phyloP scores from a whole-genome alignment of 495 filamentous ascomycete genomes.

The Xylaria scruposa region DNA sequence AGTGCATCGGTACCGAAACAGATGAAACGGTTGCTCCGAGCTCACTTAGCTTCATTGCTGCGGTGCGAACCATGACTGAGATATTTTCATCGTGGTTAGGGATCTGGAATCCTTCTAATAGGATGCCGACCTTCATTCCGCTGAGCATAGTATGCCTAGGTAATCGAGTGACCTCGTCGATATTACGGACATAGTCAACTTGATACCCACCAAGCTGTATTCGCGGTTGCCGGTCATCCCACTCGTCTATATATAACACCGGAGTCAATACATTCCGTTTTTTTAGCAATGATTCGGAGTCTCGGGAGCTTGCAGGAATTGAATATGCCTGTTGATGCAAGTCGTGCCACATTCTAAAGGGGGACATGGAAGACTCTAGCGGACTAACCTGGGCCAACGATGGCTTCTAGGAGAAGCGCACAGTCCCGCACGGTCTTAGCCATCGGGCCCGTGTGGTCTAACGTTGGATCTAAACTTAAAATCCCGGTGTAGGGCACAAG shows the following conservation, averaged over 20 bases:
- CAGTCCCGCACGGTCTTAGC: conserved; percentile 56
- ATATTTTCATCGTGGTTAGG: conserved; percentile 52
- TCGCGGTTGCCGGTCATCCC: conserved; percentile 60
- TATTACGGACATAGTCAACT: conserved; percentile 24
- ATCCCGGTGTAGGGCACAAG: conserved; percentile 59
- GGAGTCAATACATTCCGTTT: too few relatives aligned
- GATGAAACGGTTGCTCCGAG: conserved; percentile 60
- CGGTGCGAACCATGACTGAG: conserved; percentile 48
- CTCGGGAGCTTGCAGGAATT: too few relatives aligned
- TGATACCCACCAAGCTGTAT: conserved; percentile 49
- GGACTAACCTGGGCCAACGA: conserved; percentile 50
- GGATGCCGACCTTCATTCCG: conserved; percentile 60
- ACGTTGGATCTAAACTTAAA: conserved; percentile 51
- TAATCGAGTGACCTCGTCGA: conserved; percentile 31
- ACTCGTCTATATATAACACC: conserved; percentile 47
- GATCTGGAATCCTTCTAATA: conserved; percentile 58
- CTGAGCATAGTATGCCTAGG: conserved; percentile 43
- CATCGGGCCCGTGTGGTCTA: conserved; percentile 59
- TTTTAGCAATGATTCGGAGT: too few relatives aligned
- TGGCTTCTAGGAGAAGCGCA: conserved; percentile 57
- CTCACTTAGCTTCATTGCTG: conserved; percentile 52
- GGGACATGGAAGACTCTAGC: too few relatives aligned
- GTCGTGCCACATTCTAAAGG: too few relatives aligned
- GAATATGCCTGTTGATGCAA: too few relatives aligned
- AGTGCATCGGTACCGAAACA: conserved; percentile 60